Conservation (phyloP, 2,329 filamentous ascomycete species). For the Metarhizium rileyi region DNA sequence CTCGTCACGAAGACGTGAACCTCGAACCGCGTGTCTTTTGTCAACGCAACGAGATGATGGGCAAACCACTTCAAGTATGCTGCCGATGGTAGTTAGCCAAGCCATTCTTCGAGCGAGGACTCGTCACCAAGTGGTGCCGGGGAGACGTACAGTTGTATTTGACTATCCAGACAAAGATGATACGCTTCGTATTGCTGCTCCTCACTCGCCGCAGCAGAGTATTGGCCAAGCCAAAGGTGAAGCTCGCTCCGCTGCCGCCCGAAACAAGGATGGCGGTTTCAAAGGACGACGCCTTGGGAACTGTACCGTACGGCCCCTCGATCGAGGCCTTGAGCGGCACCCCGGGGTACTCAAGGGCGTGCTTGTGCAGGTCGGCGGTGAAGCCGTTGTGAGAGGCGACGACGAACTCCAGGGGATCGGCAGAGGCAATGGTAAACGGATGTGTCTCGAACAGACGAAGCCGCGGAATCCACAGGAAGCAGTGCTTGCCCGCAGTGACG, state of each 20-base stretch:
- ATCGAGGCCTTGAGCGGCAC: constrained; percentile 38
- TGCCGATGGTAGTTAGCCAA: constrained; percentile 8
- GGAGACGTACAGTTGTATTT: constrained; percentile 23
- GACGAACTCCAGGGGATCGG: constrained; percentile 46
- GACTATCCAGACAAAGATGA: constrained; percentile 32
- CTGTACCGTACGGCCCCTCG: constrained; percentile 49
- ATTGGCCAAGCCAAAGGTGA: constrained; percentile 33
- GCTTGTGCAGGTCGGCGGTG: constrained; percentile 43
- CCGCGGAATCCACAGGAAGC: constrained; percentile 53
- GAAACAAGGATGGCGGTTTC: constrained; percentile 50
- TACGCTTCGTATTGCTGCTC: constrained; percentile 12
- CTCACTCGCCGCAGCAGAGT: constrained; percentile 22
- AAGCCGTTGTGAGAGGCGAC: constrained; percentile 50
- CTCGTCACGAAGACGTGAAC: constrained; percentile 27
- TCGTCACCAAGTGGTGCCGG: neutral
- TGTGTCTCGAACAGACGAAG: constrained; percentile 50
- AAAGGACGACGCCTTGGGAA: constrained; percentile 40
- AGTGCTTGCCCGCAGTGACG: constrained; percentile 47
- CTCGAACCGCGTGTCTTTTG: constrained; percentile 19
- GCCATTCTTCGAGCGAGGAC: neutral
- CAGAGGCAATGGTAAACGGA: constrained; percentile 51
- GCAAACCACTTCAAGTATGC: constrained; percentile 29
- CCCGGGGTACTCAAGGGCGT: constrained; percentile 40
- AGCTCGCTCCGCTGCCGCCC: constrained; percentile 52
- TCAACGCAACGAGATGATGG: constrained; percentile 23